Evolutionary conservation across 2,329 filamentous ascomycete species (phyloP), one percentile per base, ranked within the genome.

Genomic region (Fusarium mundagurra): DNA sequence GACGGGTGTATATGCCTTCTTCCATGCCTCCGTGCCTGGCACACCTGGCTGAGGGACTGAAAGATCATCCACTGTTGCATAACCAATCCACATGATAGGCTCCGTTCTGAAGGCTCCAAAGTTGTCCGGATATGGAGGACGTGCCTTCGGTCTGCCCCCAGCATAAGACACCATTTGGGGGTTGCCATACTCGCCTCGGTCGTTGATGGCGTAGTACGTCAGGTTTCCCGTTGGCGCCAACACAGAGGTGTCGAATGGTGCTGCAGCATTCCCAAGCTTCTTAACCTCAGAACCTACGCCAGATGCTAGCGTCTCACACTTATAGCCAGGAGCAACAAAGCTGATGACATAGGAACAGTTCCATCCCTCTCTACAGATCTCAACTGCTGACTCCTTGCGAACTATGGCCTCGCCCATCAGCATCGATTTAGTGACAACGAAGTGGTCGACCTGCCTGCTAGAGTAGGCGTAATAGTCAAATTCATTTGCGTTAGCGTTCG

Each of bases 21-120:
- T 3, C 14, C 14, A 69, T 0, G 1, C 48, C 0, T 17, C n/a
- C 1, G 12, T 9, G 4, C 16, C 33, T 18, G 6, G 29, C 0
- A 0, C 1, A 0, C 1, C 0, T 0, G 47, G 44, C 0, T 59
- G 44, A 10, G 3, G 6, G 2, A 27, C 36, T 0, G 33, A 33
- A 1, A n/a, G 31, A 5, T 61, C 22, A 10, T 39, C 17, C 0
- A 60, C 29, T 0, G 53, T 51, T 2, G 44, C 44, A 6, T 76
- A 76, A 0, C 57, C 74, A 9, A 76, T 62, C 72, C 67, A 76
- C 6, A 75, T 51, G 0, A 76, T 45, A 5, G 74, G 71, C 18
- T 76, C 72, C 0, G 72, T 62, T 3, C 62, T 62, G 4, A 76
- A 73, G 0, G 41, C 57, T 0, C 64, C 72, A 1, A 73, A 1